These are phyloP conservation scores for Fusarium goolgardi DNA, from an alignment of 2,329 filamentous ascomycete genomes.

Conservation along the genomic window DNA sequence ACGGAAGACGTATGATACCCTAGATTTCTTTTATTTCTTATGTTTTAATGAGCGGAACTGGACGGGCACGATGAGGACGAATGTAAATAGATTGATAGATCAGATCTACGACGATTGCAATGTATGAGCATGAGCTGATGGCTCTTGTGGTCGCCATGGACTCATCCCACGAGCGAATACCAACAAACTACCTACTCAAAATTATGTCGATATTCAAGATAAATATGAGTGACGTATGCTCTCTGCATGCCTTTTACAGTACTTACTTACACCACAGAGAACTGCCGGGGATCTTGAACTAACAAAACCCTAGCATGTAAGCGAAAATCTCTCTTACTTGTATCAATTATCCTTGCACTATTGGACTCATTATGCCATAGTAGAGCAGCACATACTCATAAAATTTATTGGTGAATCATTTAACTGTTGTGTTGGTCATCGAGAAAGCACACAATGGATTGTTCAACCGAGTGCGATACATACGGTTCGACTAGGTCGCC, in stretches of 20 bases:
- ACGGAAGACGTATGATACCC: conserved; percentile 31
- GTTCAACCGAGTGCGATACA: neutral
- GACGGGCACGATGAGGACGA: neutral
- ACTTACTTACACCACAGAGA: neutral
- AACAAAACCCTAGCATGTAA: conserved; percentile 1
- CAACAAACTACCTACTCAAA: neutral
- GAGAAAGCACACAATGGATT: no score
- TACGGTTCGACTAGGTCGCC: neutral
- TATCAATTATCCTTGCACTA: neutral
- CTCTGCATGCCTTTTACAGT: neutral
- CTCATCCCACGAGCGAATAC: neutral
- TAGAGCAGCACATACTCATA: neutral
- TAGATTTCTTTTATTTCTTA: conserved; percentile 26
- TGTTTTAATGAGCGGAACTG: conserved; percentile 3
- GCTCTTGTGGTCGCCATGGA: neutral
- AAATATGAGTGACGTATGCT: neutral
- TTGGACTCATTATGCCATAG: neutral
- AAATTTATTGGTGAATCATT: neutral
- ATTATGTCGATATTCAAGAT: neutral
- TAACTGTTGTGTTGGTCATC: no score
- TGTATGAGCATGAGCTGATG: neutral
- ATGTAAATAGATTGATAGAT: neutral
- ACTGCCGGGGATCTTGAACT: neutral
- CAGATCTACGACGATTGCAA: neutral
- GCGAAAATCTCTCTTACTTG: neutral